Evolutionary conservation across 2,329 filamentous ascomycete genomes (phyloP).

Genomic region (Stachybotrys chlorohalonatus): DNA sequence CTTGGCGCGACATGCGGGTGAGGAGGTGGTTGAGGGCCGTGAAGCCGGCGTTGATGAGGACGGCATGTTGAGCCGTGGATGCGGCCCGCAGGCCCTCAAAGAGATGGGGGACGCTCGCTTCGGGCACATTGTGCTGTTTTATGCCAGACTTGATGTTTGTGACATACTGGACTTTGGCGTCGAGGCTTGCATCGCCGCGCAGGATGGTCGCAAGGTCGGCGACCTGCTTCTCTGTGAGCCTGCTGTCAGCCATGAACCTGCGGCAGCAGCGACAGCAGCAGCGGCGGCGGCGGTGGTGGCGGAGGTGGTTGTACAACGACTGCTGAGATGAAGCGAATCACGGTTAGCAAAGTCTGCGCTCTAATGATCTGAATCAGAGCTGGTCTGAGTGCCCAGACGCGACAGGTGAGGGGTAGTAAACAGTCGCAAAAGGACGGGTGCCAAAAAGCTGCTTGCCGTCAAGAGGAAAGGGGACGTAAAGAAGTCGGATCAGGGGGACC

Average conservation of each 20-base stretch:
- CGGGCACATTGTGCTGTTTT: conserved; percentile 86
- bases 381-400: no score
- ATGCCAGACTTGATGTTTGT: conserved; percentile 76
- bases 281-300: no score
- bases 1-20: conserved; percentile 78
- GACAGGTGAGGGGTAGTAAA: no score
- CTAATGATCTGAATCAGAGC: no score
- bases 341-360: no score
- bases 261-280: conserved; percentile 3
- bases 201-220: conserved; percentile 42
- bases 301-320: not conserved
- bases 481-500: no score
- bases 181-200: conserved; percentile 55
- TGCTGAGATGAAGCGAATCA: not conserved
- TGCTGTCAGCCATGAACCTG: conserved; percentile 39
- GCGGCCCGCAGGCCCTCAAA: conserved; percentile 76
- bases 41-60: conserved; percentile 74
- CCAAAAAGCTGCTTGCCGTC: no score
- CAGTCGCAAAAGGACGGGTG: no score
- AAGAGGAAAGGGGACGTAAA: no score
- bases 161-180: conserved; percentile 62
- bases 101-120: conserved; percentile 58
- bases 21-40: conserved; percentile 81
- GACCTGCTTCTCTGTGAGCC: conserved; percentile 50
- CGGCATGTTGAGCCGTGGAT: conserved; percentile 66